These are phyloP conservation scores for Berberis thunbergii DNA, from an alignment of 164 flowering plant species.

Conservation along the genomic window DNA sequence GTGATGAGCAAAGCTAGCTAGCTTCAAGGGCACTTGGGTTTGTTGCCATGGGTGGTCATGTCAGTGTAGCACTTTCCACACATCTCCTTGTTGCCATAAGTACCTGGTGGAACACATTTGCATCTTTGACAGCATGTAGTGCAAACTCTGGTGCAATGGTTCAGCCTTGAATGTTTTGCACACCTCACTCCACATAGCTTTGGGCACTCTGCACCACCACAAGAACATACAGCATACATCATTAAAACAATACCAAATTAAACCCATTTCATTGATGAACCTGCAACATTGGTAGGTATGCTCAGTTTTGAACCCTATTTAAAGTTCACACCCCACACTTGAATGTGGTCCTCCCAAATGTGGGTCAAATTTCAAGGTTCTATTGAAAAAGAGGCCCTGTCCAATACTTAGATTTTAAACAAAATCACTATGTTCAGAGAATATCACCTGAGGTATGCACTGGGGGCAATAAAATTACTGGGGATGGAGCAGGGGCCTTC, in stretches of 20 bases:
- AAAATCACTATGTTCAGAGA: too few relatives aligned
- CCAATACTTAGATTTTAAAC: neutral
- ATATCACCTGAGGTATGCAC: conserved; percentile 8
- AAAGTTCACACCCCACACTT: neutral
- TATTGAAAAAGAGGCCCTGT: too few relatives aligned
- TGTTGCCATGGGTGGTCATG: conserved; percentile 35
- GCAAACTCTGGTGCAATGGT: conserved; percentile 39
- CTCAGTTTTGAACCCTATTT: neutral
- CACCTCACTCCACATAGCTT: conserved; percentile 36
- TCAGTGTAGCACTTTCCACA: conserved; percentile 54
- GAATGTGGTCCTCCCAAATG: too few relatives aligned
- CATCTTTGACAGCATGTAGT: conserved; percentile 46
- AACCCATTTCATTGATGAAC: too few relatives aligned
- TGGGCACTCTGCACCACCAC: conserved; percentile 27
- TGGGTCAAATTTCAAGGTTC: too few relatives aligned
- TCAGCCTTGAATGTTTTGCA: conserved; percentile 31
- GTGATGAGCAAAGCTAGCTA: neutral
- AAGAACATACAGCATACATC: neutral
- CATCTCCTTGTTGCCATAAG: conserved; percentile 37
- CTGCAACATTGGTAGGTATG: neutral
- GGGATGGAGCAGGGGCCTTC: conserved; percentile 6
- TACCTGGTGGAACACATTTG: conserved; percentile 61
- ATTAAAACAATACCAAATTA: too few relatives aligned
- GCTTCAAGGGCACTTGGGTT: conserved; percentile 44
- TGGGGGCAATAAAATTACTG: conserved; percentile 10